Conservation (phyloP, 768 basidiomycete genomes). For the Psilocybe azurescens region DNA sequence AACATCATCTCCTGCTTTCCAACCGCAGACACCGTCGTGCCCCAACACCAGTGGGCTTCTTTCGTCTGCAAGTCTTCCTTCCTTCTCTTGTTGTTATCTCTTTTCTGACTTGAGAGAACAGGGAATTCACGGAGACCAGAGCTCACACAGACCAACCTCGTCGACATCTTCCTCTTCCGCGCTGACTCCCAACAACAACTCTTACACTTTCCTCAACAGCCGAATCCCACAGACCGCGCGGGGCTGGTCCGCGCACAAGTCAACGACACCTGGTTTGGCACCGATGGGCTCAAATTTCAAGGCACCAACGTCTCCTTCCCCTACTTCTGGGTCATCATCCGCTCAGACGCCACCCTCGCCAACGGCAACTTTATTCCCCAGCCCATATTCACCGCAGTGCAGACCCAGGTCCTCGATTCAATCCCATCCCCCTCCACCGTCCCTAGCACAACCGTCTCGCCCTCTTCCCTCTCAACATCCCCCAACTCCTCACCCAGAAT, state of each 20-base stretch:
- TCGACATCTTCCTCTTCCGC: constrained; percentile 81
- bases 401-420: constrained; percentile 61
- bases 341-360: constrained; percentile 53
- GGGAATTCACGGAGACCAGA: constrained; percentile 80
- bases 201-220: constrained; percentile 42
- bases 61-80: constrained; percentile 69
- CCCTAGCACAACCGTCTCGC: constrained; percentile 13
- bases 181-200: constrained; percentile 66
- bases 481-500: no score
- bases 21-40: constrained; percentile 50
- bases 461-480: no score
- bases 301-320: constrained; percentile 64
- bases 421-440: constrained; percentile 47
- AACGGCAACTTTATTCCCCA: constrained; percentile 66
- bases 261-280: constrained; percentile 80
- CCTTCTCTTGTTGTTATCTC: constrained; percentile 14
- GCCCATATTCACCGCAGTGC: constrained; percentile 79
- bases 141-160: constrained; percentile 61
- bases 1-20: constrained; percentile 82
- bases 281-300: constrained; percentile 51
- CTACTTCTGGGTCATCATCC: constrained; percentile 82
- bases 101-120: constrained; percentile 32
- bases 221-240: constrained; percentile 57
- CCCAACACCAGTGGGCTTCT: constrained; percentile 77
- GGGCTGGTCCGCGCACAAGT: constrained; percentile 60